phyloP scores from a whole-genome alignment of 1,139 yeast species.

The Saccharomyces pastorianus region DNA sequence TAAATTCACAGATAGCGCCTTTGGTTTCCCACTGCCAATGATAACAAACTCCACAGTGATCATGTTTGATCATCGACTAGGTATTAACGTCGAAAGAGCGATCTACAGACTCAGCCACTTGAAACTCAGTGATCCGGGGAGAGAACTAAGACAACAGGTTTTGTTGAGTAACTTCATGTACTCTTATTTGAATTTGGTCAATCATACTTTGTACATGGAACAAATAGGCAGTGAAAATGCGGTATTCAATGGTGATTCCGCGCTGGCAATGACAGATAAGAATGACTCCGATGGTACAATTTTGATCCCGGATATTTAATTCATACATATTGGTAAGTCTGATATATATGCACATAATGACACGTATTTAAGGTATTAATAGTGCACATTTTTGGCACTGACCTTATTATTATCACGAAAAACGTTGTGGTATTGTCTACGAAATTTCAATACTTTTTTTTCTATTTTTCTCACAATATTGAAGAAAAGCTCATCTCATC shows the following conservation, averaged over 20 bases:
- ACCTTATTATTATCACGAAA: background rate
- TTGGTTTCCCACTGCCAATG: constrained; percentile 80
- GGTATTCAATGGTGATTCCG: background rate
- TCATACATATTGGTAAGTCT: background rate
- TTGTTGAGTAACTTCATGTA: constrained; percentile 92
- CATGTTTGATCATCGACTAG: constrained; percentile 79
- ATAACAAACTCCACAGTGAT: constrained; percentile 65
- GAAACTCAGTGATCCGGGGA: constrained; percentile 85
- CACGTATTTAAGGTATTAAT: background rate
- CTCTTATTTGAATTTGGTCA: constrained; percentile 87
- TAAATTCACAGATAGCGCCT: constrained; percentile 71
- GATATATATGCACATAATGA: background rate
- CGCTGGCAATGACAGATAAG: background rate
- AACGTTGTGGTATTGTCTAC: background rate
- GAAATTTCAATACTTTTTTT: background rate
- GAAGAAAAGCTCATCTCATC: constrained; percentile 1
- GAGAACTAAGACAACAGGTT: constrained; percentile 88
- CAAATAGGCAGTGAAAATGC: constrained; percentile 28
- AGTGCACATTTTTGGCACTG: background rate
- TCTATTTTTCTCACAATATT: background rate
- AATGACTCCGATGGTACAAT: constrained; percentile 3
- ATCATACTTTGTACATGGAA: constrained; percentile 73
- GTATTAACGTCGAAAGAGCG: constrained; percentile 92
- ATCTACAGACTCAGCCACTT: constrained; percentile 85
- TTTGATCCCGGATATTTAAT: constrained; percentile 3